phyloP scores from a whole-genome alignment of 176 grass and related monocot genomes.

The Bromus sterilis region DNA sequence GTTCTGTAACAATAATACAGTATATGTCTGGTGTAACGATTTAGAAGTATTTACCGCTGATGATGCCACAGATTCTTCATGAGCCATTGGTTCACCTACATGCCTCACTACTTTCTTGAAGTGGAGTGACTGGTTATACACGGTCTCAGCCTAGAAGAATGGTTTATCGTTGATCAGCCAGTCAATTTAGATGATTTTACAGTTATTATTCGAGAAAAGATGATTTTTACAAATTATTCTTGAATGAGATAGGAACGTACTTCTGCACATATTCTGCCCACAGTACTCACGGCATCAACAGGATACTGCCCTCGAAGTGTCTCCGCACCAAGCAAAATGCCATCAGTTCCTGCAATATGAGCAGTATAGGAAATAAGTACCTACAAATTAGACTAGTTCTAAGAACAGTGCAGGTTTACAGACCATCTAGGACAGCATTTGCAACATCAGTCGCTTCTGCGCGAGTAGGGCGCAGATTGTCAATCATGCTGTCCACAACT shows the following conservation, averaged over 20 bases:
- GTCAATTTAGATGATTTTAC: not conserved
- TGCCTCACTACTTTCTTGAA: conserved; percentile 81
- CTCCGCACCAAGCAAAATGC: conserved; percentile 89
- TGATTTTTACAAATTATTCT: not conserved
- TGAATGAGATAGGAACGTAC: conserved; percentile 43
- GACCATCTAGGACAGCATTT: conserved; percentile 96
- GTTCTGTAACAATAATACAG: not conserved
- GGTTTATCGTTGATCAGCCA: conserved; percentile 14
- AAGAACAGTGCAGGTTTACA: conserved; percentile 7
- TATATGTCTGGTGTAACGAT: not conserved
- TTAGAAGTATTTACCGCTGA: conserved; percentile 50
- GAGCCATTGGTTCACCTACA: conserved; percentile 77
- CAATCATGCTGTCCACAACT: conserved; percentile 96
- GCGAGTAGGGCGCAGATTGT: conserved; percentile 93
- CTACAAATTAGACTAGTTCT: not conserved
- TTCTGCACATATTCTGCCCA: conserved; percentile 89
- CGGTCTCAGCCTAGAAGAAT: conserved; percentile 66
- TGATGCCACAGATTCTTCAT: conserved; percentile 93
- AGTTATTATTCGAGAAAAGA: not conserved
- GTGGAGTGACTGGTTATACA: conserved; percentile 77
- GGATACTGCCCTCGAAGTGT: conserved; percentile 91
- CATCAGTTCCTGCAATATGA: conserved; percentile 75
- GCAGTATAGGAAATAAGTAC: not conserved
- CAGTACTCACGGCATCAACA: conserved; percentile 84
- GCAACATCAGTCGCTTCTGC: conserved; percentile 98